Percentiles rank a stretch among this genome's conserved stretches.
Conservation (phyloP, 805 yeast genomes). For the Myxozyma melibiosi region DNA sequence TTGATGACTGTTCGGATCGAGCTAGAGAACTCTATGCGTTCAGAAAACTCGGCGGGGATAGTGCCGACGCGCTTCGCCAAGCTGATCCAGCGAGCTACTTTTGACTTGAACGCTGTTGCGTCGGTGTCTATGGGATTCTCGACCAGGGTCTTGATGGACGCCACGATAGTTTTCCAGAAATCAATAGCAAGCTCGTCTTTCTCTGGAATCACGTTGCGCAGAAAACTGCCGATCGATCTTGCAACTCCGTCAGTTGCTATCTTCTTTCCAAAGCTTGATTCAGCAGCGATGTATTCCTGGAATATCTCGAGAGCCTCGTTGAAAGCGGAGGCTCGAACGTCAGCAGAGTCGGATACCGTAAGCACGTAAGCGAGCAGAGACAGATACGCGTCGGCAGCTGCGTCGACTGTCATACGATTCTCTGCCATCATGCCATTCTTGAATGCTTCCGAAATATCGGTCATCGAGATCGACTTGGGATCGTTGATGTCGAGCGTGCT, state of each 20-base stretch:
- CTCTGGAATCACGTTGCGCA: conserved; percentile 14
- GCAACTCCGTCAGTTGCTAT: conserved; percentile 19
- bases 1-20: conserved; percentile 5
- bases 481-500: conserved; percentile 13
- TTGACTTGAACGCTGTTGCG: not conserved
- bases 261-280: conserved; percentile 12
- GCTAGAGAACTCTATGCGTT: not conserved
- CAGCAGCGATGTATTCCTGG: conserved; percentile 1
- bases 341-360: conserved; percentile 15
- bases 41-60: conserved; percentile 12
- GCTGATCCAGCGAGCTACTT: conserved; percentile 8
- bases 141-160: not conserved
- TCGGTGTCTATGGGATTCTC: not conserved
- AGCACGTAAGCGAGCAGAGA: conserved; percentile 22
- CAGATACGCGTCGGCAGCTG: conserved; percentile 26
- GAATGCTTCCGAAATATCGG: conserved; percentile 9
- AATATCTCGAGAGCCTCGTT: conserved; percentile 1
- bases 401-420: conserved; percentile 12
- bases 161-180: conserved; percentile 12
- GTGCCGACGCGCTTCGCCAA: conserved; percentile 8
- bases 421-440: conserved; percentile 17
- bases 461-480: not conserved
- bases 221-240: conserved; percentile 7
- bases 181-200: conserved; percentile 14
- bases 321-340: conserved; percentile 6